Evolutionary conservation across 2,329 filamentous ascomycete species (phyloP).

Genomic region (Ilyonectria robusta): DNA sequence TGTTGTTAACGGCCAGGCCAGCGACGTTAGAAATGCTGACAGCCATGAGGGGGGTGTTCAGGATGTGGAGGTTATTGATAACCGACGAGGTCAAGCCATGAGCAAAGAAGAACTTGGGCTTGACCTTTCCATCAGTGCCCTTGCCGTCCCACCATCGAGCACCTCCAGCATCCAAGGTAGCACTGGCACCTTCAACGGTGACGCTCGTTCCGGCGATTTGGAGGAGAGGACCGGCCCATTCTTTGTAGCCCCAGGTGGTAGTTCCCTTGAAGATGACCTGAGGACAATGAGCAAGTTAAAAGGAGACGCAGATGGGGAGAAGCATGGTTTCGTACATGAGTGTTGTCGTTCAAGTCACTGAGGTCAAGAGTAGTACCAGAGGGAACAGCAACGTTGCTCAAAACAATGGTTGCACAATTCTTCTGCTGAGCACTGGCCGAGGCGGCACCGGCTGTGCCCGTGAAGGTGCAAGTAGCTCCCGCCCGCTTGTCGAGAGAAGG

Average conservation of each 20-base stretch:
- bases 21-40: slow-evolving; percentile 56
- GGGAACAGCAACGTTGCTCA: slow-evolving; percentile 37
- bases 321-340: slow-evolving; percentile 23
- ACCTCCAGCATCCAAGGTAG: slow-evolving; percentile 38
- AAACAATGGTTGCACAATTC: slow-evolving; percentile 38
- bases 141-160: slow-evolving; percentile 43
- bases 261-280: slow-evolving; percentile 42
- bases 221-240: slow-evolving; percentile 42
- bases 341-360: slow-evolving; percentile 37
- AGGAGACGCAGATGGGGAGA: fast-evolving
- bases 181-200: slow-evolving; percentile 43
- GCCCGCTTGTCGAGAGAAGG: slow-evolving; percentile 38
- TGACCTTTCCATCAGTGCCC: slow-evolving; percentile 37
- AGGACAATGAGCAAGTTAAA: neutral
- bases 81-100: slow-evolving; percentile 47
- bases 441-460: slow-evolving; percentile 37
- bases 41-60: slow-evolving; percentile 59
- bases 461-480: slow-evolving; percentile 35
- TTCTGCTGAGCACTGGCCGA: slow-evolving; percentile 33
- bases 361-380: slow-evolving; percentile 41
- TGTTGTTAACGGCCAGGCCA: slow-evolving; percentile 52
- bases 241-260: slow-evolving; percentile 45
- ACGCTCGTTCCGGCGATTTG: slow-evolving; percentile 39
- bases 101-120: slow-evolving; percentile 46
- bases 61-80: slow-evolving; percentile 56